Evolutionary conservation across 768 basidiomycete species (phyloP).

Genomic region (Mycena haematopus): DNA sequence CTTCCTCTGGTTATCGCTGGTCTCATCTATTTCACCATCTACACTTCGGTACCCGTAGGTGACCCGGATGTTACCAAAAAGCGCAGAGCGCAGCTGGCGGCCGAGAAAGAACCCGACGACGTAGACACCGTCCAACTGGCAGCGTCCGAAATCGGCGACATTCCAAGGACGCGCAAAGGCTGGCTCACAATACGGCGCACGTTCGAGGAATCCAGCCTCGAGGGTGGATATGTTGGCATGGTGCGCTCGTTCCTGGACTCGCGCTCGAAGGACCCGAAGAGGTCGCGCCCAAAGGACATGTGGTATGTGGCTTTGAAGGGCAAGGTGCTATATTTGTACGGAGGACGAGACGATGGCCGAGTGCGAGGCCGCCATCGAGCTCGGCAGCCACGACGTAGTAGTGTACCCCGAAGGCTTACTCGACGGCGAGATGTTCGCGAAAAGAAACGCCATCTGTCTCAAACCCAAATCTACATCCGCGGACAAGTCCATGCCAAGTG

Average conservation of each 20-base stretch:
- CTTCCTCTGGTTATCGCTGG: conserved; percentile 75
- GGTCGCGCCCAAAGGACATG: conserved; percentile 86
- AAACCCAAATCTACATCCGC: conserved; percentile 52
- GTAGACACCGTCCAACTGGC: conserved; percentile 37
- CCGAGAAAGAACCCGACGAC: conserved; percentile 37
- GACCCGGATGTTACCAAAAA: conserved; percentile 55
- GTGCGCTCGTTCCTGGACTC: conserved; percentile 83
- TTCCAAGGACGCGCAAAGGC: conserved; percentile 71
- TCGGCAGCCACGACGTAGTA: conserved; percentile 77
- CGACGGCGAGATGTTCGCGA: conserved; percentile 92
- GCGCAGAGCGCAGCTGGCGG: conserved; percentile 41
- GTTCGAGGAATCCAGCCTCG: conserved; percentile 68
- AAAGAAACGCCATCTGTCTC: conserved; percentile 86
- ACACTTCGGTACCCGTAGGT: conserved; percentile 86
- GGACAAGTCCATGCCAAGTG: conserved; percentile 51
- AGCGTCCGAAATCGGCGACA: conserved; percentile 52
- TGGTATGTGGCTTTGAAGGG: conserved; percentile 95
- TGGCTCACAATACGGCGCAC: conserved; percentile 87
- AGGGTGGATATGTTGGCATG: conserved; percentile 79
- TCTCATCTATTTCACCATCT: conserved; percentile 67
- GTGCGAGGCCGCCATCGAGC: conserved; percentile 89
- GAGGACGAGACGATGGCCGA: conserved; percentile 91
- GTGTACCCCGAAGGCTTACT: conserved; percentile 76
- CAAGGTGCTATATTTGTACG: conserved; percentile 89
- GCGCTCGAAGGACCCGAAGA: conserved; percentile 84